Evolutionary conservation across 2,329 filamentous ascomycete genomes (phyloP).

Genomic region (Pseudodiploospora longispora): DNA sequence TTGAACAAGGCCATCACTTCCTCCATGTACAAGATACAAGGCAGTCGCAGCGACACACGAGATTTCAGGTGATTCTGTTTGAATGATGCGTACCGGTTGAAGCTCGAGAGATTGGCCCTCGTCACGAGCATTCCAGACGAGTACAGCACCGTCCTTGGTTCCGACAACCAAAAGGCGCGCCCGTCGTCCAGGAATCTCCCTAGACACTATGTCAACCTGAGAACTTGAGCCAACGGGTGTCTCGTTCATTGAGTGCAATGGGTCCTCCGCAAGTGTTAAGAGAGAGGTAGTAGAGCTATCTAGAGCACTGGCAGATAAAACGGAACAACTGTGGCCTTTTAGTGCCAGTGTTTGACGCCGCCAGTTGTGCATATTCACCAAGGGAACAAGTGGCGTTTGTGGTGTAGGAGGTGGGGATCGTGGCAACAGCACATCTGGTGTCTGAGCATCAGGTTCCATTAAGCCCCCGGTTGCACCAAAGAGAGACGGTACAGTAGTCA

Average conservation of each 20-base stretch:
- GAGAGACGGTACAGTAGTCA: constrained; percentile 17
- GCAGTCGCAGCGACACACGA: constrained; percentile 76
- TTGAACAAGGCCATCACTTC: constrained; percentile 89
- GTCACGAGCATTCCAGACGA: constrained; percentile 80
- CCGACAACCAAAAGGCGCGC: constrained; percentile 75
- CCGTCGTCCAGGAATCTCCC: constrained; percentile 75
- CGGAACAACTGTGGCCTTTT: constrained; percentile 47
- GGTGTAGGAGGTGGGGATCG: constrained; percentile 17
- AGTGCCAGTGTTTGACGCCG: constrained; percentile 31
- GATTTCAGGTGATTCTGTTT: constrained; percentile 84
- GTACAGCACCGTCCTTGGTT: constrained; percentile 66
- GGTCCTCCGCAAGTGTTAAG: constrained; percentile 70
- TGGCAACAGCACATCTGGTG: constrained; percentile 13
- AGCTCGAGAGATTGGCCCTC: constrained; percentile 38
- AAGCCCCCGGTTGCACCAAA: constrained; percentile 17
- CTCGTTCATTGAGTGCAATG: constrained; percentile 41
- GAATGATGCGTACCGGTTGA: constrained; percentile 68
- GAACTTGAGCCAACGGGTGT: constrained; percentile 38
- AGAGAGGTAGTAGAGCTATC: constrained; percentile 69
- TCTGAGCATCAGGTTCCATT: constrained; percentile 4
- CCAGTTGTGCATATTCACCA: constrained; percentile 23
- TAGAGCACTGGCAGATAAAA: constrained; percentile 62
- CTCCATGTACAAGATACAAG: constrained; percentile 84
- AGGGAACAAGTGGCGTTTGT: constrained; percentile 9
- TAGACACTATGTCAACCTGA: constrained; percentile 27